Conservation (phyloP, 495 filamentous ascomycete species). For the Penicillium goetzii region DNA sequence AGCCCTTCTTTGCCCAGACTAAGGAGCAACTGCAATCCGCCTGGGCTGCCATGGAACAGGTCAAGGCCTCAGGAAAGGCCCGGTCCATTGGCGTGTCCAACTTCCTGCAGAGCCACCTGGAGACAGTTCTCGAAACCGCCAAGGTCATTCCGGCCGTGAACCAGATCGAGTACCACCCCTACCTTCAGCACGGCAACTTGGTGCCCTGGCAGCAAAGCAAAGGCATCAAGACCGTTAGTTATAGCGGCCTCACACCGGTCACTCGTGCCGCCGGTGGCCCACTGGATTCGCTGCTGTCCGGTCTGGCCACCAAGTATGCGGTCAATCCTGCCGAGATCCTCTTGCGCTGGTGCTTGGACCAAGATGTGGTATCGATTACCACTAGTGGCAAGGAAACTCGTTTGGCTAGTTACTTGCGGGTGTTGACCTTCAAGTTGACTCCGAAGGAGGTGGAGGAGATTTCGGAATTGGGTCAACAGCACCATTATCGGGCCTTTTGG, state of each 20-base stretch:
- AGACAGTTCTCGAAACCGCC: constrained; percentile 67
- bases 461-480: constrained; percentile 59
- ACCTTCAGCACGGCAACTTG: constrained; percentile 76
- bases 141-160: constrained; percentile 71
- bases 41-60: constrained; percentile 78
- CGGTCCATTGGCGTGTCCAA: constrained; percentile 86
- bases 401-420: constrained; percentile 65
- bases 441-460: constrained; percentile 72
- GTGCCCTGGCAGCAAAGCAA: constrained; percentile 66
- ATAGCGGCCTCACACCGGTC: constrained; percentile 67
- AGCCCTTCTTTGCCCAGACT: constrained; percentile 67
- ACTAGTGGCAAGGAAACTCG: constrained; percentile 76
- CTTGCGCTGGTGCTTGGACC: constrained; percentile 80
- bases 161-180: constrained; percentile 89
- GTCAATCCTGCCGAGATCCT: constrained; percentile 71
- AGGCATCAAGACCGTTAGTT: constrained; percentile 71
- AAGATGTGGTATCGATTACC: constrained; percentile 75
- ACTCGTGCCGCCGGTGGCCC: constrained; percentile 71
- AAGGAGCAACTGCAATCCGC: constrained; percentile 66
- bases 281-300: constrained; percentile 61
- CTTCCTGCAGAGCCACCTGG: constrained; percentile 68
- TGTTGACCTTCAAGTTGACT: constrained; percentile 71
- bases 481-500: constrained; percentile 75
- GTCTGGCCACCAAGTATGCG: constrained; percentile 74
- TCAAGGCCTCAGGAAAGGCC: constrained; percentile 68